Percentiles rank a stretch among this genome's conserved stretches.
These are phyloP conservation scores for Obba rivulosa DNA, from an alignment of 768 basidiomycete species.

Conservation along the genomic window DNA sequence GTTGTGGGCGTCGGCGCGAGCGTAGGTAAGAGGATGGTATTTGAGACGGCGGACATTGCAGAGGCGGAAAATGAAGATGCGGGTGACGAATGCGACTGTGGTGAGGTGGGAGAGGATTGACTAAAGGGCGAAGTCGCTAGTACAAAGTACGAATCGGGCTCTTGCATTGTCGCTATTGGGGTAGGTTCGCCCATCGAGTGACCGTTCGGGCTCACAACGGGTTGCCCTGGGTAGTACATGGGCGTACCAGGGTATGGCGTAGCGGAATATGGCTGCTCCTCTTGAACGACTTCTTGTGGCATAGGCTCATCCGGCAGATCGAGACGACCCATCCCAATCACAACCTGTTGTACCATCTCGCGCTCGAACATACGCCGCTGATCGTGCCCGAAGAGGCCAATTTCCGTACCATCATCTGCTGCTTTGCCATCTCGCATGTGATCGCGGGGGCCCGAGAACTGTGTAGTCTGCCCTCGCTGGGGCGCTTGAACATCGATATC, in stretches of 20 bases:
- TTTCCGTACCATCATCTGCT: conserved; percentile 16
- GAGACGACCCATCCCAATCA: conserved; percentile 84
- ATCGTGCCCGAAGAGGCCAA: conserved; percentile 44
- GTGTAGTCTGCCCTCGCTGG: not conserved
- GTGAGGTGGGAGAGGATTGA: not conserved
- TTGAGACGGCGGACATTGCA: not conserved
- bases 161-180: not conserved
- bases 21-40: not conserved
- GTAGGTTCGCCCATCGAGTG: conserved; percentile 14
- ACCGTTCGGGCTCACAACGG: conserved; percentile 1
- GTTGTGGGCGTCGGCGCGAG: too few species aligned
- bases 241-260: too few species aligned
- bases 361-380: conserved; percentile 68
- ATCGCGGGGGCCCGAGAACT: not conserved
- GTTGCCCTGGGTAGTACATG: too few species aligned
- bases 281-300: not conserved
- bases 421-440: not conserved
- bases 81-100: not conserved
- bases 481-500: not conserved
- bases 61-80: not conserved
- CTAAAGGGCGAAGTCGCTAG: not conserved
- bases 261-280: not conserved
- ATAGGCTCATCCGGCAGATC: conserved; percentile 26
- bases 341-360: conserved; percentile 80
- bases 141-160: conserved; percentile 11